Evolutionary conservation across 371 early-diverging fungal genomes (phyloP), one percentile per base, ranked within the genome.

Genomic region (Apophysomyces elegans): DNA sequence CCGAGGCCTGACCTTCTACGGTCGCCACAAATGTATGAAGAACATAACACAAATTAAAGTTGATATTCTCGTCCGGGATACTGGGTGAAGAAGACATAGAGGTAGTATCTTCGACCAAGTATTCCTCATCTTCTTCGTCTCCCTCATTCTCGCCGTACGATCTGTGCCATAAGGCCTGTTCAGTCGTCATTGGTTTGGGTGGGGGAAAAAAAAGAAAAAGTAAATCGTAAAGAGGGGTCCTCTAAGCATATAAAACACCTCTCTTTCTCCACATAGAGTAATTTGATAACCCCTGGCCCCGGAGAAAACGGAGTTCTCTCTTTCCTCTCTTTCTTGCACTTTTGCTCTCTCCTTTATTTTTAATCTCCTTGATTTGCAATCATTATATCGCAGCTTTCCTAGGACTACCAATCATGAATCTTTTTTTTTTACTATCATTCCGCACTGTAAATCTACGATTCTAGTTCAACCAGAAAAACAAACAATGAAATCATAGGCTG

Each of bases 1-100:
- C 98, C 11, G 91, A 91, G 13, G 95, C 93, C 64, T 97, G 97
- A 8, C 96, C 97, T 67, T 97, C 98, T 26, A 96, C 90, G 32
- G 91, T 96, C 2, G 95, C 95, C 35, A 92, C 91, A 84, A 97
- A 97, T 32, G 96, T 93, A 71, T 95, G 93, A 56, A 96, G 84
- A n/a, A 97, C 96, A 75, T 96, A 96, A 1, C 96, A 95, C 1
- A 79, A 62, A 68, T 87, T 83, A 74, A 90, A 90, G 67, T 92
- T 86, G 56, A 92, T 90, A 58, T 91, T 87, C 65, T 92, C 92
- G 71, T 92, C 92, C 6, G 88, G 80, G 54, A 87, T 80, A 59
- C 86, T 86, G 39, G 87, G 83, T 7, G 84, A 77, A 18, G 89
- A 87, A 35, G 85, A 74, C 59, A 83, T 76, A 59, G 84, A 84